Evolutionary conservation across 1,139 yeast genomes (phyloP), one percentile per base, ranked within the genome.

Genomic region (Hyphopichia buzzinii): DNA sequence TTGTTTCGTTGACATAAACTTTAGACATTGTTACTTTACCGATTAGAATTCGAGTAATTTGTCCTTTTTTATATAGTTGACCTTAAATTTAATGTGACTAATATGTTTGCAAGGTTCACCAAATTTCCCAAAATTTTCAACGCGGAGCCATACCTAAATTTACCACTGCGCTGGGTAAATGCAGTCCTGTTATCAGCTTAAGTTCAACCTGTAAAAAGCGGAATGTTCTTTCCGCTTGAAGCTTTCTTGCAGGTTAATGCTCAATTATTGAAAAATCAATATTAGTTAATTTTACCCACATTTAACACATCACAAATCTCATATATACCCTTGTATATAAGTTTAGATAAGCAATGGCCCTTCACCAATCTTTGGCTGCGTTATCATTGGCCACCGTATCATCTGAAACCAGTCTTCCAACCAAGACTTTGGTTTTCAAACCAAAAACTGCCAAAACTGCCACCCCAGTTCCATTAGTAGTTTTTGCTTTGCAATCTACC

Each of bases 371-470:
- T 10, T 73, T 81, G 50, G 78, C 82, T 31, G 72, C 77, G 37
- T 65, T 80, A 48, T 75, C 83, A 34, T 60, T 79, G 49, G 67
- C 75, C 31, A 64, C 72, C 26, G 70, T 70, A 22, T 46, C 68
- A 17, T 53, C 67, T 30, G 77, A 63, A 26, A 53, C 58, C 29
- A 72, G 78, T 3, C 47, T 61, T 26, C 62, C 78, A 30, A 79
- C 85, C 44, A 88, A 88, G 61, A 76, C 92, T 4, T 72, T 88
- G 47, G 89, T 88, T 24, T 88, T 88, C 75, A 88, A 88, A 67
- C 96, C 96, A 50, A 88, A 88, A 64, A 87, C 96, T 33, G 84
- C 95, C 37, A 88, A 87, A 57, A 65, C 88, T 33, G 89, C 87
- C 36, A 64, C 77, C n/a, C 87, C 95, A 24, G 79, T 84, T 35